These are phyloP conservation scores for Fusarium nurragi DNA, from an alignment of 2,329 filamentous ascomycete species.

Conservation along the genomic window DNA sequence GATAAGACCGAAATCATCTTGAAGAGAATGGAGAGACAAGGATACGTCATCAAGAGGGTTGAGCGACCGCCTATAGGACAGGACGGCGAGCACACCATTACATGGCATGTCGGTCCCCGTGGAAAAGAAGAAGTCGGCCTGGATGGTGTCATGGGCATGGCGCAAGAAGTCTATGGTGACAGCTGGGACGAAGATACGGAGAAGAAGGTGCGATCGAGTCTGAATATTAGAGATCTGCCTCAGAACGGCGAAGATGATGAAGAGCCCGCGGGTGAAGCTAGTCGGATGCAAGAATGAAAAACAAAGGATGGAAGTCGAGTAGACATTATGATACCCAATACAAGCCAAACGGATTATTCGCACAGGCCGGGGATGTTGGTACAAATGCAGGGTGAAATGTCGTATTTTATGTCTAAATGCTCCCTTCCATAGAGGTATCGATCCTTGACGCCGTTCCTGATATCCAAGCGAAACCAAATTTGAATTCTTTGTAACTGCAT, in stretches of 20 bases:
- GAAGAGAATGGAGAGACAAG: constrained; percentile 79
- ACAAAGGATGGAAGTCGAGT: neutral
- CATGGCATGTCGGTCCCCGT: constrained; percentile 85
- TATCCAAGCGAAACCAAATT: constrained; percentile 4
- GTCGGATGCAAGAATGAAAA: constrained; percentile 19
- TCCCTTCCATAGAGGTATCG: constrained; percentile 40
- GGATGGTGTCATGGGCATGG: constrained; percentile 77
- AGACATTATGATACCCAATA: constrained; percentile 36
- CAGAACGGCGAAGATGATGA: constrained; percentile 41
- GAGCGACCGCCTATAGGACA: constrained; percentile 65
- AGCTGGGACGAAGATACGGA: constrained; percentile 63
- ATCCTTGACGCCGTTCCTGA: constrained; percentile 36
- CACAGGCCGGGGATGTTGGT: neutral
- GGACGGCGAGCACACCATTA: constrained; percentile 78
- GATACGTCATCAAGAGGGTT: constrained; percentile 79
- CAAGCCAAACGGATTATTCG: neutral
- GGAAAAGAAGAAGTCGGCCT: constrained; percentile 86
- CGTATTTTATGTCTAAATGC: constrained; percentile 8
- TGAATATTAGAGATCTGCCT: constrained; percentile 59
- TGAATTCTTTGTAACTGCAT: neutral
- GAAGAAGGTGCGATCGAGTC: constrained; percentile 67
- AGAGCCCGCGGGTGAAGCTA: constrained; percentile 26
- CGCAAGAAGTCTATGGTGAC: constrained; percentile 68
- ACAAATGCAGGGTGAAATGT: neutral
- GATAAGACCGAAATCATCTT: constrained; percentile 81